Conservation (phyloP, 345 rosid species). For the Noccaea bulbosa region DNA sequence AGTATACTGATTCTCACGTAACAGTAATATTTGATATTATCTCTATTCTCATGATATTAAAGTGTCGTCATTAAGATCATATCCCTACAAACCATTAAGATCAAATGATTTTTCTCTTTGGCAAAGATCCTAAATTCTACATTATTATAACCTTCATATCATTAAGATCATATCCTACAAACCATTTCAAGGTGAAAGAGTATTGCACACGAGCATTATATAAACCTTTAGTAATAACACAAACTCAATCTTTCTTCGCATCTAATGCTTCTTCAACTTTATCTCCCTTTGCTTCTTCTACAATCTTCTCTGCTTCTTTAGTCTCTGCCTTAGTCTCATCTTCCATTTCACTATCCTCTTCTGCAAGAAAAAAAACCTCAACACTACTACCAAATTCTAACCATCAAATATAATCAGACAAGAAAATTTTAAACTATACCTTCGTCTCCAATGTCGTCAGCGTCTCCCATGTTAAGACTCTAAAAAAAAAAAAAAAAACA, state of each 20-base stretch:
- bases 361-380: slow-evolving; percentile 27
- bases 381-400: slow-evolving; percentile 29
- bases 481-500: neutral
- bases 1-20: too few species aligned
- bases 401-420: slow-evolving; percentile 23
- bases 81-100: too few species aligned
- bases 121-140: too few species aligned
- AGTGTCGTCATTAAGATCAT: too few species aligned
- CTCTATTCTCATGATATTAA: too few species aligned
- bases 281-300: slow-evolving; percentile 25
- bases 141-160: neutral
- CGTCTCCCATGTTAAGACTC: slow-evolving; percentile 36
- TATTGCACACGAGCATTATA: neutral
- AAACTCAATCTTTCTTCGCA: slow-evolving; percentile 29
- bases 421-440: neutral
- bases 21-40: too few species aligned
- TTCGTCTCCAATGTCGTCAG: slow-evolving; percentile 4
- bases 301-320: slow-evolving; percentile 18
- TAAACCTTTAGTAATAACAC: neutral
- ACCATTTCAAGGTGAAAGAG: slow-evolving; percentile 2
- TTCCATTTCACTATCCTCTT: slow-evolving; percentile 46
- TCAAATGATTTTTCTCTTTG: too few species aligned
- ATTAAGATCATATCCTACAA: slow-evolving; percentile 1
- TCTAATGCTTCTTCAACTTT: slow-evolving; percentile 25
- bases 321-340: slow-evolving; percentile 41